These are phyloP conservation scores for Acer negundo DNA, from an alignment of 345 rosid genomes.

Conservation along the genomic window DNA sequence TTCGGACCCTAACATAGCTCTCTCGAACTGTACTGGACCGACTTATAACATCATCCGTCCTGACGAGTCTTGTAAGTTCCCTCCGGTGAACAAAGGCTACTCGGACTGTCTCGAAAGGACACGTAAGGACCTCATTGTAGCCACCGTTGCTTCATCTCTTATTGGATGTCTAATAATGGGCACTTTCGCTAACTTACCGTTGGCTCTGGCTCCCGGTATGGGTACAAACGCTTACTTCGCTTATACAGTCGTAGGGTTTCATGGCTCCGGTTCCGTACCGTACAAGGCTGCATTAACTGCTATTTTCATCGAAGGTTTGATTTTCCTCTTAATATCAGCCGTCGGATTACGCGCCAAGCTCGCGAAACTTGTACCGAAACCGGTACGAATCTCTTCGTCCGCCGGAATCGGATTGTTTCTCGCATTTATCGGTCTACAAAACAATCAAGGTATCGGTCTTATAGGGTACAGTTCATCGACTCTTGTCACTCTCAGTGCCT, in stretches of 20 bases:
- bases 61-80: constrained; percentile 23
- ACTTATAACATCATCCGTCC: constrained; percentile 4
- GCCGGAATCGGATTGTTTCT: constrained; percentile 30
- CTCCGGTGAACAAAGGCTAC: constrained; percentile 27
- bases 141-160: constrained; percentile 22
- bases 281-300: constrained; percentile 28
- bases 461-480: constrained; percentile 31
- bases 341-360: constrained; percentile 25
- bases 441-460: constrained; percentile 31
- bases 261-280: constrained; percentile 25
- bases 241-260: constrained; percentile 34
- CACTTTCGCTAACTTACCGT: constrained; percentile 30
- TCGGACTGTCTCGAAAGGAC: constrained; percentile 12
- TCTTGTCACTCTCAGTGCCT: constrained; percentile 20
- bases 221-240: constrained; percentile 31
- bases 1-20: constrained; percentile 8
- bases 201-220: constrained; percentile 33
- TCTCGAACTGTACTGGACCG: constrained; percentile 13
- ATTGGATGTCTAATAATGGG: constrained; percentile 30
- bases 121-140: constrained; percentile 28
- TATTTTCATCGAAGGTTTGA: constrained; percentile 27
- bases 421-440: constrained; percentile 25
- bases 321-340: constrained; percentile 27
- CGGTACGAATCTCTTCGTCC: constrained; percentile 21
- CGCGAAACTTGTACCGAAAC: constrained; percentile 20